These are phyloP conservation scores for Chlorokybus atmophyticus DNA, from an alignment of 139 green algal genomes.

Conservation along the genomic window DNA sequence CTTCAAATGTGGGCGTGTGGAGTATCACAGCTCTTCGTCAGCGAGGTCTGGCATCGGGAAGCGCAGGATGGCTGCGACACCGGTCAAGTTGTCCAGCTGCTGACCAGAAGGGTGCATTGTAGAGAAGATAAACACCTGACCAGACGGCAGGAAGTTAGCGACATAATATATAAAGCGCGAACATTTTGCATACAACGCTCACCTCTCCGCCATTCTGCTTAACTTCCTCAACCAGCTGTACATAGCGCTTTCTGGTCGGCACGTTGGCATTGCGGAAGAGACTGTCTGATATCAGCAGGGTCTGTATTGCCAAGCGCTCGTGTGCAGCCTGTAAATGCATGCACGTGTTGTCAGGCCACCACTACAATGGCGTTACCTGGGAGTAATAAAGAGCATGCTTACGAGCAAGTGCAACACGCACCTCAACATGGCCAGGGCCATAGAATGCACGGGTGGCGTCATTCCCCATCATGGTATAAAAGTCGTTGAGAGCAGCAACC, in stretches of 20 bases:
- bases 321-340: too few species aligned
- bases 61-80: constrained; percentile 26
- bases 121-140: constrained; percentile 77
- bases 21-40: constrained; percentile 22
- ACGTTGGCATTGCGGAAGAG: constrained; percentile 45
- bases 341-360: too few species aligned
- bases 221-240: constrained; percentile 56
- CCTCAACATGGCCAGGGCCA: constrained; percentile 62
- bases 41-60: constrained; percentile 30
- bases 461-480: constrained; percentile 64
- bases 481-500: constrained; percentile 51
- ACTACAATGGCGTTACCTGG: too few species aligned
- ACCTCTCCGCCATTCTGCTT: constrained; percentile 52
- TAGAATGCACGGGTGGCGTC: constrained; percentile 78
- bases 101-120: constrained; percentile 12
- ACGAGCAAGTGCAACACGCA: too few species aligned
- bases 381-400: too few species aligned
- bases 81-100: constrained; percentile 19
- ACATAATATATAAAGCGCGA: too few species aligned
- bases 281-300: constrained; percentile 60
- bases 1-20: too few species aligned
- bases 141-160: too few species aligned
- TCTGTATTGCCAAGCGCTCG: constrained; percentile 64
- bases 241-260: constrained; percentile 11
- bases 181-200: too few species aligned